A percentile compares a stretch with the other conserved stretches of the same genome.
Conservation (phyloP, 2,329 filamentous ascomycete genomes). For the Beauveria brongniartii region DNA sequence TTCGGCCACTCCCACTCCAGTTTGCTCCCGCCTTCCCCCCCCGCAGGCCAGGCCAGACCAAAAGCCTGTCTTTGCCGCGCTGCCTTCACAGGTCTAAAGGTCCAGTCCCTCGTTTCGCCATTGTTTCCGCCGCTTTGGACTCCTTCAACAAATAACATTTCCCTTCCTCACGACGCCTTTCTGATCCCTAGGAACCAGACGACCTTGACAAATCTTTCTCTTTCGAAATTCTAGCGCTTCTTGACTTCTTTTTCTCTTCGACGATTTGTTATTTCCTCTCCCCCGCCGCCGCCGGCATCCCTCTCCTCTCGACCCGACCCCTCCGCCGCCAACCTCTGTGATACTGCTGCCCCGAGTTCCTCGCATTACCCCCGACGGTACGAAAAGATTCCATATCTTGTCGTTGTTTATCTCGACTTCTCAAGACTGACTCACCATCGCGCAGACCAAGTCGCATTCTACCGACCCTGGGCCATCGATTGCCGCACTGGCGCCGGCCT, state of each 20-base stretch:
- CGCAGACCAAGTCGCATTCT: background rate
- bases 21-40: background rate
- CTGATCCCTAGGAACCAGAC: background rate
- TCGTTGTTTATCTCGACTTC: background rate
- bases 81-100: background rate
- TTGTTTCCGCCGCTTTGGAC: background rate
- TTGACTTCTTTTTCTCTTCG: background rate
- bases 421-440: background rate
- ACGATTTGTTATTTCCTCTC: background rate
- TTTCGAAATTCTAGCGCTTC: background rate
- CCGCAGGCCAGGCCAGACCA: background rate
- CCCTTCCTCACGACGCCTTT: background rate
- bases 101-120: slow-evolving; percentile 3
- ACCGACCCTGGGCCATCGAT: background rate
- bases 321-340: background rate
- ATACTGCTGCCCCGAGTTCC: background rate
- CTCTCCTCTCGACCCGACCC: background rate
- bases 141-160: background rate
- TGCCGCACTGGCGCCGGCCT: slow-evolving; percentile 2
- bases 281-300: background rate
- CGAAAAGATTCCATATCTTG: no score
- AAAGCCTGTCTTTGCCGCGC: background rate
- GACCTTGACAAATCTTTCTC: background rate
- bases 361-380: background rate
- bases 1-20: background rate